Base-by-base conservation (phyloP, 352 stramenopile species). In the Discostella stelligera region DNA sequence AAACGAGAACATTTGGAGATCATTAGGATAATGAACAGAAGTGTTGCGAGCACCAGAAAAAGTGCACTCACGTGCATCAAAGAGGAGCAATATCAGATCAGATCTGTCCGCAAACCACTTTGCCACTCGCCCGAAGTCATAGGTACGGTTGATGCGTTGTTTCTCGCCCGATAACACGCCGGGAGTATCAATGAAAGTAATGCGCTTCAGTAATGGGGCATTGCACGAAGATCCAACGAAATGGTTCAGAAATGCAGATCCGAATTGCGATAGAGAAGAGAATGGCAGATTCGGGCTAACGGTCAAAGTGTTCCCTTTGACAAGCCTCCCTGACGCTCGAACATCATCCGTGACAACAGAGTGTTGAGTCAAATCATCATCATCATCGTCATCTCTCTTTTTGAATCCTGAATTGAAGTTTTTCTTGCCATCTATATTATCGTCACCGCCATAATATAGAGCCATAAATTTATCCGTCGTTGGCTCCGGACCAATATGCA, bases 391-490 rank as follows among this genome's bases (percentile, higher is more conserved):
- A 23, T 66, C 37, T 32, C 27, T 32, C 27, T 32, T 32, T 32
- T 67, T 52, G 60, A 67, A 67, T 41, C 44, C 41, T 37, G 46
- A 21, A 41, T 37, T 50, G 44, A 32, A 32, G 2, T 32, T 32
- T 32, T 32, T 32, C 3, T 48, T 16, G 23, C 56, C 53, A 25
- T n/a, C 18, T 21, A 14, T 25, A 18, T 16, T 14, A 53, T 70
- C 27, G 11, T 71, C 72, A 46, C 52, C 58, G 21, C 60, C 53
- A 44, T 80, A 37, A 48, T 98, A 98, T 32, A 99, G 93, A 23
- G 95, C 95, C 32, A 97, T 94, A 71, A 98, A 99, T 25, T 95
- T 94, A 76, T 99, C 96, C 1, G 96, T 99, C 3, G 96, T 99
- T 18, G 96, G 96, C 77, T 99, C 96, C 1, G 96, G 96, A 2